Conservation (phyloP, 139 green algal species). For the Ostreobium quekettii region DNA sequence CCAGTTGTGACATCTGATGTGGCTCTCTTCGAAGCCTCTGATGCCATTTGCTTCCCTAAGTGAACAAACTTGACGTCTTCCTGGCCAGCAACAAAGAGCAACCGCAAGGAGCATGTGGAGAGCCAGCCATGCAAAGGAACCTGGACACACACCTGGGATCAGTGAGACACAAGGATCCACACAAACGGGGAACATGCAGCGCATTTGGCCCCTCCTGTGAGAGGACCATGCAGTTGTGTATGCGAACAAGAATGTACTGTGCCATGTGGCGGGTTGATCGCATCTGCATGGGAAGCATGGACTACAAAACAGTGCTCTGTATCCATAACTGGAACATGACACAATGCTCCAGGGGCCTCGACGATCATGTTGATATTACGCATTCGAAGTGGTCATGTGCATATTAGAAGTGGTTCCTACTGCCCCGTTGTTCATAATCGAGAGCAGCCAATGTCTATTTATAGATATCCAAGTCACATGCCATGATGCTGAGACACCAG, state of each 20-base stretch:
- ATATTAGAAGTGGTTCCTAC: no score
- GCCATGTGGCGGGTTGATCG: not conserved
- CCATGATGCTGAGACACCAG: not conserved
- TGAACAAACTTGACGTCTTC: slow-evolving; percentile 58
- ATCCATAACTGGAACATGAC: no score
- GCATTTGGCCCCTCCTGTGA: not conserved
- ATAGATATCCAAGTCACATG: no score
- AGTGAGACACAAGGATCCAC: not conserved
- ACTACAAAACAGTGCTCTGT: no score
- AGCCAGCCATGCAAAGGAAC: slow-evolving; percentile 31
- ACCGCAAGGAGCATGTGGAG: slow-evolving; percentile 14
- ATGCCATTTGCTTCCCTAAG: slow-evolving; percentile 39
- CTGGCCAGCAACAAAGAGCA: slow-evolving; percentile 49
- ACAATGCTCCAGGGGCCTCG: no score
- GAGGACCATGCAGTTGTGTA: not conserved
- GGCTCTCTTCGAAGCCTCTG: no score
- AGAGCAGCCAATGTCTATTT: no score
- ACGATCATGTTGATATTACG: no score
- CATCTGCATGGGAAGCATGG: slow-evolving; percentile 8
- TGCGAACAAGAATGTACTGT: not conserved
- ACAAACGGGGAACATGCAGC: not conserved
- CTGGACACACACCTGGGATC: slow-evolving; percentile 18
- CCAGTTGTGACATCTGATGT: no score
- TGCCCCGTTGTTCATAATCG: no score
- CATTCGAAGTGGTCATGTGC: no score